Base-by-base conservation (phyloP, 1,139 yeast genomes). In the Hansenula sp. region DNA sequence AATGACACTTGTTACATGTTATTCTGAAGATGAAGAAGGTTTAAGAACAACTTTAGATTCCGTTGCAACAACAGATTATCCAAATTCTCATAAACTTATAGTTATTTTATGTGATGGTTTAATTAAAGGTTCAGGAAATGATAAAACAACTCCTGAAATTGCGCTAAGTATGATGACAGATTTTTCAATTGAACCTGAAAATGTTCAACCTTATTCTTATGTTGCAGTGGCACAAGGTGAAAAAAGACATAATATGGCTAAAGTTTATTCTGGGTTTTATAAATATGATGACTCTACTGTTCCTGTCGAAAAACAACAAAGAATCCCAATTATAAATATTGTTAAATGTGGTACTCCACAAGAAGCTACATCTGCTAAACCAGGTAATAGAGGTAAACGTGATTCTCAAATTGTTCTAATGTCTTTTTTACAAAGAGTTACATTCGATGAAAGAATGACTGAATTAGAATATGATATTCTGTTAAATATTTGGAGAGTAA, bases 321-420 rank as follows among this genome's bases (percentile, higher is more conserved):
- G 94, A 51, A 89, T 87, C 27, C 97, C 98, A 1, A 72, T 92
- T 56, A 59, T 92, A 22, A 69, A 83, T 21, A 71, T 92, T 54
- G 96, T 88, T 34, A 92, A 92, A 62, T 88, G 96, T 64, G 98
- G 98, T 48, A 85, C 96, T 0, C 89, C 92, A 6, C 83, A 77
- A 29, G 98, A 92, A 61, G 81, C 79, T 17, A 61, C 59, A 17
- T 67, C 82, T 7, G 73, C 94, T n/a, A 92, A 92, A 58, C 97
- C 97, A 12, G 98, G 98, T 55, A 92, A 92, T 63, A 81, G 98
- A 70, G 98, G 98, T 65, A 92, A 92, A 63, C 86, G 98, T 66
- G 98, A 92, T 64, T 88, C 97, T 20, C 98, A 92, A 64, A 82
- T 92, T 47, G 83, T 92, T 47, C 69, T 92, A 55, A 92, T 92